Base-by-base conservation (phyloP, 2,329 filamentous ascomycete genomes). In the Parasarocladium wereldwijsianum region DNA sequence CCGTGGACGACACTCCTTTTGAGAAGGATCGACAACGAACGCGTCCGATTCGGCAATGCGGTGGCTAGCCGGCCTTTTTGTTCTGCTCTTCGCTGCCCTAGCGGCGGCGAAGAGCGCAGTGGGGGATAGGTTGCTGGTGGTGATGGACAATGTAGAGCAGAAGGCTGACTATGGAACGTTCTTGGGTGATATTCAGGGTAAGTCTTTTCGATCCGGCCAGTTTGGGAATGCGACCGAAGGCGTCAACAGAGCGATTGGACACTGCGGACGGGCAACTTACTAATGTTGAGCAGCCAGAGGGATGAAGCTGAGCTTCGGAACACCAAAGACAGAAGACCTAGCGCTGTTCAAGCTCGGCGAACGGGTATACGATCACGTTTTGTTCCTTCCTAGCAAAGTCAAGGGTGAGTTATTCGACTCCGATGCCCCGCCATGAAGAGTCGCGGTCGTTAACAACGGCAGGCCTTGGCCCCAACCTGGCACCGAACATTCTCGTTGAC, bases 391-490 rank as follows among this genome's bases (percentile, higher is more conserved):
- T 31, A 74, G 77, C 36, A 93, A 87, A 57, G 73, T 82, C 18
- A 98, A 98, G 70, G 86, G 80, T 84, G 50, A 30, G 28, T 33
- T 52, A n/a, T n/a, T n/a, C n/a, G n/a, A n/a, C 43, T 16, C 6
- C 8, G 13, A 9, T 5, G 6, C 19, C 4, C 14, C 24, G 16
- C 19, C 12, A 15, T 8, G 13, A 4, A 12, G 17, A 24, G 17
- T 26, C 13, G 32, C n/a, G n/a, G 24, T 21, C 14, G 19, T 32
- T 37, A 18, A 35, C 8, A 30, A 11, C 9, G 18, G 12, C 38
- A 85, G 81, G 83, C 37, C 80, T 94, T 36, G 90, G 90, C 33
- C 85, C 87, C 39, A 76, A 80, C 43, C 61, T 98, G 50, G 87
- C 83, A 3, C 84, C 90, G 31, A 83, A 84, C 50, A 60, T 77